These are phyloP conservation scores for Drechslerella stenobrocha DNA, from an alignment of 2,329 filamentous ascomycete species.

Conservation along the genomic window DNA sequence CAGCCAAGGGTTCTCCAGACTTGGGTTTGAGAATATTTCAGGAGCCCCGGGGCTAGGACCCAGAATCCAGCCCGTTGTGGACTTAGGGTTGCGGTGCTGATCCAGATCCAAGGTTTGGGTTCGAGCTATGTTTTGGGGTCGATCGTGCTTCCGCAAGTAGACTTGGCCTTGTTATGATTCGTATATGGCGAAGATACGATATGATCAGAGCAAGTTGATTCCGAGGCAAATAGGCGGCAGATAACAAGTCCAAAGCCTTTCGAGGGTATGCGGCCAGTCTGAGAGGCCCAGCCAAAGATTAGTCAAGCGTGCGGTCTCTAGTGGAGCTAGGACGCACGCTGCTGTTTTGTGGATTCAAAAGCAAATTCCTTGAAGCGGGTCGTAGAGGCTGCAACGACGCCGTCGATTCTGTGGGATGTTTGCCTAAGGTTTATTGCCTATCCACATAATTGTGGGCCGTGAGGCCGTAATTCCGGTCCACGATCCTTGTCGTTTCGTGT, in stretches of 20 bases:
- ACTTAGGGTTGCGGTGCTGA: constrained; percentile 9
- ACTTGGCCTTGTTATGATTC: constrained; percentile 15
- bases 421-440: constrained; percentile 22
- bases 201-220: not conserved
- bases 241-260: not conserved
- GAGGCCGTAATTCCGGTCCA: constrained; percentile 25
- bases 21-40: constrained; percentile 9
- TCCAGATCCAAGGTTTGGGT: too few relatives aligned
- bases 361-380: constrained; percentile 12
- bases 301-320: not conserved
- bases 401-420: constrained; percentile 27
- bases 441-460: constrained; percentile 31
- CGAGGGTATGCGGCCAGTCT: not conserved
- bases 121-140: too few relatives aligned
- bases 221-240: not conserved
- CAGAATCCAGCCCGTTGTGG: constrained; percentile 16
- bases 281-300: constrained; percentile 3
- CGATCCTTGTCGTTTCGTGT: constrained; percentile 27
- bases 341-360: not conserved
- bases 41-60: constrained; percentile 22
- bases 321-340: not conserved
- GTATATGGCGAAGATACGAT: constrained; percentile 33
- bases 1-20: constrained; percentile 36
- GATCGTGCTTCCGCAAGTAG: constrained; percentile 14
- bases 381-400: constrained; percentile 26